Base-by-base conservation (phyloP, 352 stramenopile genomes). In the Phytophthora idaei region DNA sequence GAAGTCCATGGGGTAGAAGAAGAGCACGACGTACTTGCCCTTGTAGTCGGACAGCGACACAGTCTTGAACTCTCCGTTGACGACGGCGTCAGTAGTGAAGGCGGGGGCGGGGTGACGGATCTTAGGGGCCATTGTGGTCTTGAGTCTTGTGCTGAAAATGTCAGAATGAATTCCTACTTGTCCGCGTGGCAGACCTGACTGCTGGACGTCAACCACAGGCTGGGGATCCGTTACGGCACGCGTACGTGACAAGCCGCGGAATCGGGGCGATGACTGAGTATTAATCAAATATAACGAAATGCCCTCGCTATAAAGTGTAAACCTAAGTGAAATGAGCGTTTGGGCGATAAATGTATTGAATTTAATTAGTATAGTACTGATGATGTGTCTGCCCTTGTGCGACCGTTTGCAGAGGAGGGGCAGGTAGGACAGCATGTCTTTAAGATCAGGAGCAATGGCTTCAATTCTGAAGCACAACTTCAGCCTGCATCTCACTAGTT, bases 1-100 rank as follows among this genome's bases (percentile, higher is more conserved):
- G 63, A 96, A 96, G 78, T 97, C 90, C 59, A 93, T 74, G 57
- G 90, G 90, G 78, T 95, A 97, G 76, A 96, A 97, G 87, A 97
- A 96, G 34, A 97, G 84, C 56, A 97, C 86, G 49, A 97, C 76
- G 67, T 92, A 97, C 61, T 97, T 93, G 71, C 89, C 89, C 57
- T 85, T 81, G 77, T 94, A 97, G 63, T 97, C 81, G 12, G 68
- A 71, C 4, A 97, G 76, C 53, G 74, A 90, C 45, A 97, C 57
- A 17, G 76, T 87, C 81, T 90, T 87, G 78, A 97, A 94, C 64
- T 92, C 81, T 56, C 83, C 87, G 58, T 95, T 64, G 49, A 95
- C 76, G 21, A 96, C 83, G 41, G 89, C 89, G 21, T 85, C 71
- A 37, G 80, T 79, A 49, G 83, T 93, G 78, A 95, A 95, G 17